Conservation (phyloP, 169 alveolate species). For the Cystoisospora suis region DNA sequence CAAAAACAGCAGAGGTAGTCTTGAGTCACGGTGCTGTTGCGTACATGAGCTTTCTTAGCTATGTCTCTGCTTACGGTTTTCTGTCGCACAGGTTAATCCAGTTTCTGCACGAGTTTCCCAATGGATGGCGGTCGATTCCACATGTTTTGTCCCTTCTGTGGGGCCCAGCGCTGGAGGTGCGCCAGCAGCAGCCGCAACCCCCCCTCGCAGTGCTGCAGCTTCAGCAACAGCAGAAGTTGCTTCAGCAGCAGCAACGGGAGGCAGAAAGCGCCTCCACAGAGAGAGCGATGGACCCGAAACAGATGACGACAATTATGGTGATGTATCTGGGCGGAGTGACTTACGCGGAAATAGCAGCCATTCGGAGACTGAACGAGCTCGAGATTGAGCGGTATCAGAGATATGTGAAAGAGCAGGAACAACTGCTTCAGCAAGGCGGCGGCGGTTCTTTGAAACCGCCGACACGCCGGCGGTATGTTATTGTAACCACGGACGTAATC, state of each 20-base stretch:
- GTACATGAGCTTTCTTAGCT: background rate
- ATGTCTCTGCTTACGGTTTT: background rate
- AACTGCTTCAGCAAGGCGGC: background rate
- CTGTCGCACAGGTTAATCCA: slow-evolving; percentile 45
- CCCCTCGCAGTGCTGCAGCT: background rate
- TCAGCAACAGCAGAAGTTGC: background rate
- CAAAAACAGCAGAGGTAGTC: too few species aligned
- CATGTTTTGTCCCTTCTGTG: slow-evolving; percentile 52
- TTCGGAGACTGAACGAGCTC: slow-evolving; percentile 68
- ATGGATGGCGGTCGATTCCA: slow-evolving; percentile 67
- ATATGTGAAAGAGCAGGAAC: background rate
- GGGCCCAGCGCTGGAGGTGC: slow-evolving; percentile 71
- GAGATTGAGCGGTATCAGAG: slow-evolving; percentile 7
- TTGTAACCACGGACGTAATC: slow-evolving; percentile 15
- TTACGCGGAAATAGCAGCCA: slow-evolving; percentile 77
- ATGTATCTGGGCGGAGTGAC: slow-evolving; percentile 76
- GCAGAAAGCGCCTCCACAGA: background rate
- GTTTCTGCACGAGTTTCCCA: slow-evolving; percentile 50
- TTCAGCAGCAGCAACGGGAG: slow-evolving; percentile 19
- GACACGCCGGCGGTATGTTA: background rate
- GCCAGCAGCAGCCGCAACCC: slow-evolving; percentile 63
- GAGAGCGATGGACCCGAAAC: background rate
- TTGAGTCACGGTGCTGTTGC: background rate
- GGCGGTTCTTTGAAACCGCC: background rate
- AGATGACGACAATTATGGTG: slow-evolving; percentile 64